Base-by-base conservation (phyloP, 148 eudicot species). In the Chenopodium quinoa region DNA sequence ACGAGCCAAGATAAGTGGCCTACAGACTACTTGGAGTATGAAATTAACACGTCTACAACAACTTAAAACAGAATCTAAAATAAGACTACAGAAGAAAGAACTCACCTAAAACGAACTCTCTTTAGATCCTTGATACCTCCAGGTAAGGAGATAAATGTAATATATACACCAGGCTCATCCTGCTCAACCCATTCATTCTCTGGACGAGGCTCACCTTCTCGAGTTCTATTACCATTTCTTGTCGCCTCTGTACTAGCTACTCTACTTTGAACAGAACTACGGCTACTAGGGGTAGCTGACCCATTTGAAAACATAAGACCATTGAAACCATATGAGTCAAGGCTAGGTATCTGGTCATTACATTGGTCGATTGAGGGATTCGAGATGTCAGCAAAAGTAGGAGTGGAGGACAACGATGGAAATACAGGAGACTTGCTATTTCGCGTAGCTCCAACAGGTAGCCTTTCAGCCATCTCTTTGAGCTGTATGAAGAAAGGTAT, bases 401-500 rank as follows among this genome's bases (percentile, higher is more conserved):
- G 86, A 82, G 76, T 86, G 70, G 90, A 79, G 27, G 84, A 81
- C 71, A 89, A 78, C 58, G 97, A 84, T 65, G 90, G 81, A 63
- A 87, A 82, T 69, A 92, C 66, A 80, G 94, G 90, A 63, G 92
- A 88, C 83, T 89, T 92, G 79, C 79, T 85, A 88, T 85, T 89
- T 87, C 91, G 90, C 62, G 91, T 87, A 64, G 95, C 89, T 85
- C 99, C 99, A 85, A 93, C 97, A 68, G 99, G 99, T 77, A 95
- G 89, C 85, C 94, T 89, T 82, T 93, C 99, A 27, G 99, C 99
- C 99, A 95, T 92, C 81, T 95, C 99, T 86, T 95, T 95, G 85
- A 95, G 80, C 85, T 87, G 69, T 77, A 81, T 79, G 20, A 65
- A 68, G 56, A 9, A 64, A 70, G 54, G 54, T 14, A 67, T 16